A percentile compares a stretch with the other conserved stretches of the same genome.
Evolutionary conservation across 169 alveolate genomes (phyloP).

Genomic region (Plasmodium inui): DNA sequence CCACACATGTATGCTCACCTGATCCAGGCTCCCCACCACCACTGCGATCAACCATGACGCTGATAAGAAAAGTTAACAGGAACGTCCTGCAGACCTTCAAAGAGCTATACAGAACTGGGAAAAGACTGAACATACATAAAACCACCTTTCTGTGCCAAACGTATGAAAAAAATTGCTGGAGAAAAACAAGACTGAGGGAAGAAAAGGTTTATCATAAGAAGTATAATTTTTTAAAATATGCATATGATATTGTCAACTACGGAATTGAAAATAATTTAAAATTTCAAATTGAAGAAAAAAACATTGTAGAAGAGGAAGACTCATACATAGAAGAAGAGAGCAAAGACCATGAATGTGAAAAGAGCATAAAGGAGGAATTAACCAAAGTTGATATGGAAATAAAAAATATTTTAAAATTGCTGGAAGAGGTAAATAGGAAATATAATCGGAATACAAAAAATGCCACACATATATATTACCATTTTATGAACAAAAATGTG

Average conservation of each 20-base stretch:
- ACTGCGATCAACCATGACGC: slow-evolving; percentile 18
- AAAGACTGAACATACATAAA: slow-evolving; percentile 64
- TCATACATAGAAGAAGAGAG: slow-evolving; percentile 44
- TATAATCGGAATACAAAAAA: slow-evolving; percentile 60
- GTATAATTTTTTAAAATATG: slow-evolving; percentile 71
- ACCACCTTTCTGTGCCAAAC: slow-evolving; percentile 72
- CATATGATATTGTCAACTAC: slow-evolving; percentile 65
- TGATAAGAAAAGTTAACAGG: slow-evolving; percentile 51
- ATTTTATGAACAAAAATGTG: slow-evolving; percentile 54
- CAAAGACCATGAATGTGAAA: slow-evolving; percentile 27
- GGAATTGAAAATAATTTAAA: slow-evolving; percentile 70
- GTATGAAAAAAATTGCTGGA: slow-evolving; percentile 75
- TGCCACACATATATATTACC: slow-evolving; percentile 36
- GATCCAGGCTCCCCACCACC: not conserved
- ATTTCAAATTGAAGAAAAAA: slow-evolving; percentile 61
- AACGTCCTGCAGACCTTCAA: slow-evolving; percentile 71
- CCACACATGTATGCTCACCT: not conserved
- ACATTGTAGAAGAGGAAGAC: slow-evolving; percentile 61
- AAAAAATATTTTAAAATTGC: slow-evolving; percentile 30
- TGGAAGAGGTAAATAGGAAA: slow-evolving; percentile 46
- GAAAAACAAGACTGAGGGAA: slow-evolving; percentile 73
- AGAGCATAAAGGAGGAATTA: slow-evolving; percentile 33
- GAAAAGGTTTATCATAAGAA: slow-evolving; percentile 73
- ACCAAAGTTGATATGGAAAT: slow-evolving; percentile 18
- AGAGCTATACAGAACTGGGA: slow-evolving; percentile 53